phyloP scores from a whole-genome alignment of 179 eudicot species.

The Beta lomatogona region DNA sequence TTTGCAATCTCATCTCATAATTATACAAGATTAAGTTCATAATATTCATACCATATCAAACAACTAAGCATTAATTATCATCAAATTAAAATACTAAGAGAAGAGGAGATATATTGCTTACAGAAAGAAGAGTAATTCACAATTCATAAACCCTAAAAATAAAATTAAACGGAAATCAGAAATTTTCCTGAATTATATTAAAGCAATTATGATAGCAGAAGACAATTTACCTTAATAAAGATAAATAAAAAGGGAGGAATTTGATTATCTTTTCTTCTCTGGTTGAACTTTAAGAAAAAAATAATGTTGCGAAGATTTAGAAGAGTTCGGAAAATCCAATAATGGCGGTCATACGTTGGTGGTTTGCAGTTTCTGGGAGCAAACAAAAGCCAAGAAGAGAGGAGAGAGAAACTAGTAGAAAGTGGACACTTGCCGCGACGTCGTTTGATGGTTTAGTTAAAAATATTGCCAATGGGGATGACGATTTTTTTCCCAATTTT shows the following conservation, averaged over 20 bases:
- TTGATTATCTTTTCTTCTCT: background rate
- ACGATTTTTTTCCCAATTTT: no score
- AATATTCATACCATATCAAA: background rate
- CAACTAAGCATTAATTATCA: background rate
- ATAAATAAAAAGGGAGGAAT: background rate
- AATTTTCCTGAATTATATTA: background rate
- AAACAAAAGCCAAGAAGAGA: background rate
- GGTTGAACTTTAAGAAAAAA: background rate
- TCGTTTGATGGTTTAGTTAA: background rate
- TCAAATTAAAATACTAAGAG: background rate
- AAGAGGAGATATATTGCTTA: background rate
- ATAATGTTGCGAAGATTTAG: background rate
- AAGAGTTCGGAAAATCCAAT: background rate
- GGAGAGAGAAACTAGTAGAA: background rate
- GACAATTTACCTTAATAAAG: background rate
- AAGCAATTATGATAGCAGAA: background rate
- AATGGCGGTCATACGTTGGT: constrained; percentile 20
- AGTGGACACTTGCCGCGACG: background rate
- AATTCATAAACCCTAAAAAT: no score
- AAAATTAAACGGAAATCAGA: background rate
- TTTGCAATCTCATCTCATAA: background rate
- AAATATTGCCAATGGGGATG: no score
- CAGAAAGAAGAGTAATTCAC: background rate
- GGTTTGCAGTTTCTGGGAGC: background rate
- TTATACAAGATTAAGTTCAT: background rate